Evolutionary conservation across 1,139 yeast species (phyloP).

Genomic region (Suhomyces chickasaworum): DNA sequence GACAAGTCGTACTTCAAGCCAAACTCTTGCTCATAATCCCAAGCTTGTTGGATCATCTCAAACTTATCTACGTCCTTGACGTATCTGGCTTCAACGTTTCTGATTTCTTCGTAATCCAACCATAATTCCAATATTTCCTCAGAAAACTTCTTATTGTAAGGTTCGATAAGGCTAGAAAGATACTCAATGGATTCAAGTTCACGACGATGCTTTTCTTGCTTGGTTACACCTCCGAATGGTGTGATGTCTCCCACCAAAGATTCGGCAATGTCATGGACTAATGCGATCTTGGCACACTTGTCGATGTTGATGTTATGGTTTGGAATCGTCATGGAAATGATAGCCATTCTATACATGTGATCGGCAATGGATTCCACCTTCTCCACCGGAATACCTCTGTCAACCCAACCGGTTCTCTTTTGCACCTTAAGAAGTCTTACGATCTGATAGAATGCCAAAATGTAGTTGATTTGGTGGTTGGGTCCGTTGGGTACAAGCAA

Average conservation of each 20-base stretch:
- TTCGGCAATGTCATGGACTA: slow-evolving; percentile 95
- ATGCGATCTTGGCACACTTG: slow-evolving; percentile 82
- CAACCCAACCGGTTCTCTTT: slow-evolving; percentile 93
- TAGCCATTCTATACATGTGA: slow-evolving; percentile 96
- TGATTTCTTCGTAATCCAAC: slow-evolving; percentile 87
- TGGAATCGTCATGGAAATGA: slow-evolving; percentile 75
- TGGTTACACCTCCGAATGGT: slow-evolving; percentile 74
- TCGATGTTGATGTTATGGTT: slow-evolving; percentile 29
- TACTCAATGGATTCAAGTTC: slow-evolving; percentile 76
- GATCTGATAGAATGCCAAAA: slow-evolving; percentile 74
- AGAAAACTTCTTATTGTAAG: slow-evolving; percentile 66
- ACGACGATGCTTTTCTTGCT: slow-evolving; percentile 73
- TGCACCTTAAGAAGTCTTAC: slow-evolving; percentile 76
- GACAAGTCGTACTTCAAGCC: slow-evolving; percentile 59
- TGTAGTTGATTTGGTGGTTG: slow-evolving; percentile 43
- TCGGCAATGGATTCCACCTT: slow-evolving; percentile 79
- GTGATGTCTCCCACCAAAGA: slow-evolving; percentile 93
- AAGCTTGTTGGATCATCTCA: slow-evolving; percentile 87
- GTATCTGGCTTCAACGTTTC: slow-evolving; percentile 80
- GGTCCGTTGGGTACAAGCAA: slow-evolving; percentile 36
- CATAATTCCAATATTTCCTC: slow-evolving; percentile 71
- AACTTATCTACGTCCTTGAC: slow-evolving; percentile 94
- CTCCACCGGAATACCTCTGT: slow-evolving; percentile 57
- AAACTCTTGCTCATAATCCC: slow-evolving; percentile 78
- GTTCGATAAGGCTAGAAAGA: slow-evolving; percentile 59